Evolutionary conservation across 441 rosid genomes (phyloP).

Genomic region (Syzygium malaccense): DNA sequence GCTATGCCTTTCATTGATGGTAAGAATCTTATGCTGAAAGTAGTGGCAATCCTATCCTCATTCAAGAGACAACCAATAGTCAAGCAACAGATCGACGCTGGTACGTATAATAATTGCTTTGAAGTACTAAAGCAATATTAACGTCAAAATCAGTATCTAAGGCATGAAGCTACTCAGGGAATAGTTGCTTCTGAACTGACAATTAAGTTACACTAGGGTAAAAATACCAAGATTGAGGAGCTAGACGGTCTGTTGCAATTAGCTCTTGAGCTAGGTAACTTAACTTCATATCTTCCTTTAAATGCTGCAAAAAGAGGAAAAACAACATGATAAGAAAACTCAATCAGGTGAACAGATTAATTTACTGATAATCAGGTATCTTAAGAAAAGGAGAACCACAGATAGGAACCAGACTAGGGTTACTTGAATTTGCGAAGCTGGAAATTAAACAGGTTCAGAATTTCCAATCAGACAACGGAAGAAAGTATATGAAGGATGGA

Average conservation of each 20-base stretch:
- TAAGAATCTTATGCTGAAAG: background rate
- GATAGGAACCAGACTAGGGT: background rate
- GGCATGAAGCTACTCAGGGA: background rate
- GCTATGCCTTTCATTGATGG: background rate
- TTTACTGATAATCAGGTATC: background rate
- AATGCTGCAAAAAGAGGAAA: constrained; percentile 52
- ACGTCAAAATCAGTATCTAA: background rate
- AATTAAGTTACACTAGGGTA: background rate
- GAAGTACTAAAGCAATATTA: background rate
- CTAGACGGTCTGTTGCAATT: constrained; percentile 86
- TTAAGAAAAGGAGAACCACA: background rate
- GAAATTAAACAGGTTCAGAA: background rate
- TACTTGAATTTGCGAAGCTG: background rate
- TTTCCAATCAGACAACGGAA: background rate
- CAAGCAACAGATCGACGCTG: background rate
- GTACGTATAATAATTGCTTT: background rate
- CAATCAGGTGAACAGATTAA: background rate
- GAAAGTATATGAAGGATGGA: background rate
- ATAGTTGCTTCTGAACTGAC: background rate
- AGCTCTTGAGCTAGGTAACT: constrained; percentile 95
- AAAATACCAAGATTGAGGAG: constrained; percentile 93
- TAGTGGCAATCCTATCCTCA: background rate
- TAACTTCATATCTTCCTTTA: constrained; percentile 96
- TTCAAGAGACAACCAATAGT: background rate
- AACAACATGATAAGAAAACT: background rate